Evolutionary conservation across 2,329 filamentous ascomycete species (phyloP).

Genomic region (Sclerotinia sclerotiorum): DNA sequence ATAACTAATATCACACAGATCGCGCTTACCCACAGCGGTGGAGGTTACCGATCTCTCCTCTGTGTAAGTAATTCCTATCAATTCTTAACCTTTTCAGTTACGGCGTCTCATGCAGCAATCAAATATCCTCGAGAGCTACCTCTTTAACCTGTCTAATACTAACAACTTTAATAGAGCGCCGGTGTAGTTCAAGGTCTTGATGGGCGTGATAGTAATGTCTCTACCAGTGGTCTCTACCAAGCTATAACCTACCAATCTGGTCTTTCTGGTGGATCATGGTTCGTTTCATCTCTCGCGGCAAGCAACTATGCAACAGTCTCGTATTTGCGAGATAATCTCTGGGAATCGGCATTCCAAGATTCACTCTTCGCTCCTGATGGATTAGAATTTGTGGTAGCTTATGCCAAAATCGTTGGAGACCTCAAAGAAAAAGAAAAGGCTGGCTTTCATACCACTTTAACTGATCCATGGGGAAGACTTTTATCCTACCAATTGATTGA

Average conservation of each 20-base stretch:
- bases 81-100: not conserved
- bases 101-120: not conserved
- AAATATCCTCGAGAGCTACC: not conserved
- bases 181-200: conserved; percentile 42
- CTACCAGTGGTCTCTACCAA: conserved; percentile 47
- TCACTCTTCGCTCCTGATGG: conserved; percentile 43
- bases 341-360: conserved; percentile 44
- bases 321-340: conserved; percentile 43
- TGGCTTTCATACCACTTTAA: conserved; percentile 34
- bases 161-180: conserved; percentile 28
- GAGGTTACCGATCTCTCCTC: conserved; percentile 38
- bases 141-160: not conserved
- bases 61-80: conserved; percentile 24
- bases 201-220: conserved; percentile 43
- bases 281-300: conserved; percentile 47
- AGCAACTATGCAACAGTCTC: conserved; percentile 50
- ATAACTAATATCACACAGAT: conserved; percentile 33
- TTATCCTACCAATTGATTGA: conserved; percentile 32
- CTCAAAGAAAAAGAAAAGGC: conserved; percentile 38
- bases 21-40: conserved; percentile 43
- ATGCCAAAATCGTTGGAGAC: conserved; percentile 28
- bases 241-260: conserved; percentile 48
- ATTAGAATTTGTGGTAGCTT: conserved; percentile 38
- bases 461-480: conserved; percentile 33
- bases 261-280: conserved; percentile 49